Evolutionary conservation across 2,329 filamentous ascomycete species (phyloP).

Genomic region (Epichloe scottii): DNA sequence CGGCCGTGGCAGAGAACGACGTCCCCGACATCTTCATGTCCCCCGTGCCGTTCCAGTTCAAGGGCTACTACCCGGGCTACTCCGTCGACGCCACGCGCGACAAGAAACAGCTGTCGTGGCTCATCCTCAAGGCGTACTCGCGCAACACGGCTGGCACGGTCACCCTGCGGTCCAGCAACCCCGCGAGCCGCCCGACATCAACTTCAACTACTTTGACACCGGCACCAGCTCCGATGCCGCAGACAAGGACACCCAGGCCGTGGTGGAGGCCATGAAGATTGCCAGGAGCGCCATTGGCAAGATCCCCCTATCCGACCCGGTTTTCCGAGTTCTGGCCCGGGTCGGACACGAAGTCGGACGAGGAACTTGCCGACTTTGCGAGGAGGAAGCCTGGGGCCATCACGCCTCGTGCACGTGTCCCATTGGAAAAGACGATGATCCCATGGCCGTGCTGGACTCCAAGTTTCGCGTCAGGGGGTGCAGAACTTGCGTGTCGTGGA

Average conservation of each 20-base stretch:
- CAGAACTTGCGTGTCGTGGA: conserved; percentile 44
- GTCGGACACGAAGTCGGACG: conserved; percentile 5
- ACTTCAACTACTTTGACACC: too few relatives aligned
- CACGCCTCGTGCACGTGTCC: conserved; percentile 43
- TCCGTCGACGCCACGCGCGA: neutral
- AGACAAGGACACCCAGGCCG: conserved; percentile 30
- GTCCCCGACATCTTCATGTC: neutral
- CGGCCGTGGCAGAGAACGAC: neutral
- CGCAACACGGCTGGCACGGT: conserved; percentile 37
- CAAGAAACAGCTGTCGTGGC: neutral
- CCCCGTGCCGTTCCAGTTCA: neutral
- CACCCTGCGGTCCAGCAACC: conserved; percentile 37
- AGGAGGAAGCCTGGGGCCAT: conserved; percentile 41
- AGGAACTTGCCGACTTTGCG: conserved; percentile 24
- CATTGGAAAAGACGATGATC: conserved; percentile 40
- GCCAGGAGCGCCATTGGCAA: conserved; percentile 40
- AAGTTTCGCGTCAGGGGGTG: conserved; percentile 40
- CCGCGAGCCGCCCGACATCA: too few relatives aligned
- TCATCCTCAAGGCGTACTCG: neutral
- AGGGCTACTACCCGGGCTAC: neutral
- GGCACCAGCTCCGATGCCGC: too few relatives aligned
- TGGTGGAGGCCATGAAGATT: conserved; percentile 12
- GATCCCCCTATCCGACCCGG: conserved; percentile 37
- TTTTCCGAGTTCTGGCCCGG: conserved; percentile 16
- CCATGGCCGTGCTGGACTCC: conserved; percentile 40